Conservation (phyloP, 164 flowering plant species). For the Kalanchoe fedtschenkoi region DNA sequence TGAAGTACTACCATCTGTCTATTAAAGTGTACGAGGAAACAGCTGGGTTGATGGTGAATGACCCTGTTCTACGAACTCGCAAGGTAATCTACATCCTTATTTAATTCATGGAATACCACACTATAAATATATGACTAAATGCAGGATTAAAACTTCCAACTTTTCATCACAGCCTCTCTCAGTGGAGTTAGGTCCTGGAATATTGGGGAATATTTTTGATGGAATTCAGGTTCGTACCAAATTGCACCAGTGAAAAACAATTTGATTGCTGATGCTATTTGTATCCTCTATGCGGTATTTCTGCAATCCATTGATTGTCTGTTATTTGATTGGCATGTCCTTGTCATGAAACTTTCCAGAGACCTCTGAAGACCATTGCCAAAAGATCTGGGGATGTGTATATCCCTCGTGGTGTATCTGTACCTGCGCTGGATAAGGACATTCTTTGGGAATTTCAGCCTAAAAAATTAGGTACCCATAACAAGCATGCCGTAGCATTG, state of each 20-base stretch:
- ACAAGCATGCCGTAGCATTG: not conserved
- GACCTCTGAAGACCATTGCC: constrained; percentile 96
- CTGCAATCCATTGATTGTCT: too few species aligned
- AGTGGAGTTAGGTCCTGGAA: constrained; percentile 97
- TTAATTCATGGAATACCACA: not conserved
- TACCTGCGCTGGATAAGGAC: constrained; percentile 96
- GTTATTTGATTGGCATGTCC: constrained; percentile 27
- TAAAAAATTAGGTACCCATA: constrained; percentile 59
- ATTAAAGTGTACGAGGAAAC: constrained; percentile 93
- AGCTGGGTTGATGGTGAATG: constrained; percentile 92
- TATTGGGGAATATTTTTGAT: constrained; percentile 94
- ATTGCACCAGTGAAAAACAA: not conserved
- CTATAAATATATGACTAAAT: not conserved
- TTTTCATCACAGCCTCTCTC: constrained; percentile 72
- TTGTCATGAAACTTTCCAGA: constrained; percentile 99
- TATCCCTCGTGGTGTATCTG: constrained; percentile 97
- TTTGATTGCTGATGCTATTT: not conserved
- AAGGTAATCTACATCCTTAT: constrained; percentile 37
- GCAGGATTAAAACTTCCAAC: not conserved
- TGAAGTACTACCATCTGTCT: not conserved
- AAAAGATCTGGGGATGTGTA: constrained; percentile 89
- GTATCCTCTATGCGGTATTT: too few species aligned
- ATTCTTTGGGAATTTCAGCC: constrained; percentile 91
- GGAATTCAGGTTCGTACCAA: constrained; percentile 78
- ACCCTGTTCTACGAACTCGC: constrained; percentile 87